Evolutionary conservation across 2,329 filamentous ascomycete genomes (phyloP), one percentile per base, ranked within the genome.

Genomic region (Aspergillus sp.): DNA sequence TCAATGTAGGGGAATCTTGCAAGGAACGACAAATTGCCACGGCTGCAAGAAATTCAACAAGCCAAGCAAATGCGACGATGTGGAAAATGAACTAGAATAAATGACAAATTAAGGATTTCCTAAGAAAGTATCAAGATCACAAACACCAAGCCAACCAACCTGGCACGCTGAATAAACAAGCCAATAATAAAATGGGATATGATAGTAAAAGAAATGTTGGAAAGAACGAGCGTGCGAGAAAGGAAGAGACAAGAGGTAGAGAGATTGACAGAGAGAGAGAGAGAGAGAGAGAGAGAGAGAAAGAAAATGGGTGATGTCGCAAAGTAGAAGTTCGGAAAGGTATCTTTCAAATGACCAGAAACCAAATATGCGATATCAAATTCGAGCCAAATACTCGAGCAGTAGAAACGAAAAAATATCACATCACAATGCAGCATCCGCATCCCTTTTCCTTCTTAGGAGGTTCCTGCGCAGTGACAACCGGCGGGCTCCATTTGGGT

Each of bases 361-460:
- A 49, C 6, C 16, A 5, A 36, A 49, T 20, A 54, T 54, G 29
- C 16, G 26, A 14, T 29, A 29, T 10, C 26, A 55, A 14, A 29
- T 29, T 29, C 26, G 26, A 29, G 26, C 9, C 26, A 36, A 5
- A 36, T 36, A 36, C 11, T 12, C 12, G 32, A 36, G 12, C 14
- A 36, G 32, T 36, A 14, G 4, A 42, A n/a, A 39, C 32, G 12
- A 22, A 36, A 22, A n/a, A 45, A 45, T 54, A 65, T 85, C 81
- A 92, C 90, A 92, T 92, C 66, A 93, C 84, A 62, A 91, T 80
- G 75, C 90, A 92, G 75, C 89, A 90, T 59, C 85, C 87, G 66
- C 88, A 89, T 11, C 85, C 84, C 67, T 82, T 78, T 54, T 71
- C 69, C 63, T 72, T 72, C 65, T 82, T 76, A 11, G 79, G 79